phyloP scores from a whole-genome alignment of 495 filamentous ascomycete genomes.

The Tuber magnatum region DNA sequence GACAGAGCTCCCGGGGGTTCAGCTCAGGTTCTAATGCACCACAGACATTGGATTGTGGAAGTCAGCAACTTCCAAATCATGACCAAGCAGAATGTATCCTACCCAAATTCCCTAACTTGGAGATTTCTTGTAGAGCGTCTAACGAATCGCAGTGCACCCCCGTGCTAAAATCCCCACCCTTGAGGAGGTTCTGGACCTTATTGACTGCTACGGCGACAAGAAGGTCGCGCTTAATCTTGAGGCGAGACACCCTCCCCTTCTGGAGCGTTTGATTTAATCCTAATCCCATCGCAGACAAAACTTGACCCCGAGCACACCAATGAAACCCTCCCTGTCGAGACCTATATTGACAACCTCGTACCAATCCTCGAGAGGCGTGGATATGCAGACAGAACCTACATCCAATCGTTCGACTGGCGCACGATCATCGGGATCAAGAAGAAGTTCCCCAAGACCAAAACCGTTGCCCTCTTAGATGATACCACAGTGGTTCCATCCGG shows the following conservation, averaged over 20 bases:
- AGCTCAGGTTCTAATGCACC: constrained; percentile 1
- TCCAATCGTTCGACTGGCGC: constrained; percentile 42
- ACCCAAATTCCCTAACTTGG: neutral
- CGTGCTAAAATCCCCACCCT: constrained; percentile 40
- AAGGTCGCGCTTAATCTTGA: constrained; percentile 39
- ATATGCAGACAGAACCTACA: constrained; percentile 34
- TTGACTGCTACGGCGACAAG: constrained; percentile 41
- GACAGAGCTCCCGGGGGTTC: neutral
- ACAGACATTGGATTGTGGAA: constrained; percentile 39
- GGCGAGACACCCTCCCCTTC: constrained; percentile 14
- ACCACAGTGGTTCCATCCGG: constrained; percentile 25
- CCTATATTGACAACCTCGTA: constrained; percentile 38
- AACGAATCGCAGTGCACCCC: constrained; percentile 31
- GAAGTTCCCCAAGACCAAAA: constrained; percentile 36
- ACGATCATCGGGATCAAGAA: constrained; percentile 40
- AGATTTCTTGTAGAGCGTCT: neutral
- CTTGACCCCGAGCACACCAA: constrained; percentile 36
- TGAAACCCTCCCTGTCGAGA: constrained; percentile 36
- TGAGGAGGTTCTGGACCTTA: constrained; percentile 40
- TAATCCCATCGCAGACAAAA: constrained; percentile 32
- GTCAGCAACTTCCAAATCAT: constrained; percentile 27
- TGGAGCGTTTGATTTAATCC: neutral
- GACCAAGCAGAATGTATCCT: constrained; percentile 28
- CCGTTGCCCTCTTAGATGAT: constrained; percentile 39
- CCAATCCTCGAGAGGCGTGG: constrained; percentile 35